A percentile compares a stretch with the other conserved stretches of the same genome.
Conservation (phyloP, 257 asterid species). For the Pogostemon cablin region DNA sequence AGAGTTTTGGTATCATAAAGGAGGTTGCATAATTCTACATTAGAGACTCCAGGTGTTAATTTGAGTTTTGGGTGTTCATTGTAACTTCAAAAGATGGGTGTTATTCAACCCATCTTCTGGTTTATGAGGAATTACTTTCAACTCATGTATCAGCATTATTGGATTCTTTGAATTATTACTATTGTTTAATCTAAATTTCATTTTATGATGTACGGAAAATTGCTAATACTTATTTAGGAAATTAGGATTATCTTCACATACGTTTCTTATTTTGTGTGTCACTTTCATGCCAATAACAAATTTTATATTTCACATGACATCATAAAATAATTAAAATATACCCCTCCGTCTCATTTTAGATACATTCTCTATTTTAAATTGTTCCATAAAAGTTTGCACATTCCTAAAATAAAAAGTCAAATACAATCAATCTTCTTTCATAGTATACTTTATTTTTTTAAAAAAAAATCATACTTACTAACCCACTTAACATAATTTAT, state of each 20-base stretch:
- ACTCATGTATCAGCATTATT: slow-evolving; percentile 15
- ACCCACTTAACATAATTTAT: too few relatives aligned
- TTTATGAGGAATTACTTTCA: neutral
- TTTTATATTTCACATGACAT: too few relatives aligned
- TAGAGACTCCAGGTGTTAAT: slow-evolving; percentile 11
- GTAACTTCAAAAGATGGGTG: slow-evolving; percentile 16
- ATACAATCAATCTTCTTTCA: too few relatives aligned
- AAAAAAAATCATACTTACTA: too few relatives aligned
- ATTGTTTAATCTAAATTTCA: slow-evolving; percentile 19
- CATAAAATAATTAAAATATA: too few relatives aligned
- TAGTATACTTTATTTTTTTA: too few relatives aligned
- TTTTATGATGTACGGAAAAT: neutral
- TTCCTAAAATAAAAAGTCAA: too few relatives aligned
- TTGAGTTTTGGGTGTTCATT: slow-evolving; percentile 22
- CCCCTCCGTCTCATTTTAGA: too few relatives aligned
- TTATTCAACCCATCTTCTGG: slow-evolving; percentile 9
- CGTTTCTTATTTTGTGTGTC: neutral
- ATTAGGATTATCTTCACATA: neutral
- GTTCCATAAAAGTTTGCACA: too few relatives aligned
- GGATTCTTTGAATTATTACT: neutral
- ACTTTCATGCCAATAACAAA: too few relatives aligned
- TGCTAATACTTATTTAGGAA: neutral
- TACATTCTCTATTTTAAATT: too few relatives aligned
- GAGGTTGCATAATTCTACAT: slow-evolving; percentile 12
- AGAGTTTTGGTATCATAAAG: neutral